Evolutionary conservation across 179 eudicot genomes (phyloP).

Genomic region (Actinidia arguta): DNA sequence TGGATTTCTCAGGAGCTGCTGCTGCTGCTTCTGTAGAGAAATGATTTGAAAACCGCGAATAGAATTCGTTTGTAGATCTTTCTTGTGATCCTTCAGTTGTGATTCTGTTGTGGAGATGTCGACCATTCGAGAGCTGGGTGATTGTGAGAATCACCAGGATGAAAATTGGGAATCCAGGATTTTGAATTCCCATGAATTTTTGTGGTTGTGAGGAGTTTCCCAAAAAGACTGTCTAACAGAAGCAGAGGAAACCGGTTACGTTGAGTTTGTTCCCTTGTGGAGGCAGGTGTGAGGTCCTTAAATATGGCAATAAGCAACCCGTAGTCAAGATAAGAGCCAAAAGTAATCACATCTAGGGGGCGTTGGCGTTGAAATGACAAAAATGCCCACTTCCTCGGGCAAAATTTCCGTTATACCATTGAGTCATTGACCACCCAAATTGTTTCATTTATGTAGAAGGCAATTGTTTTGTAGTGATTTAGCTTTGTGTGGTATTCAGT

Average conservation of each 20-base stretch:
- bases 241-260: constrained; percentile 9
- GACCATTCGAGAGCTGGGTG: constrained; percentile 41
- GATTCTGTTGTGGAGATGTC: constrained; percentile 28
- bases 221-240: neutral
- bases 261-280: constrained; percentile 23
- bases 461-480: too few relatives aligned
- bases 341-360: neutral
- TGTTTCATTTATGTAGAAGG: too few relatives aligned
- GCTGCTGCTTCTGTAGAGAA: constrained; percentile 22
- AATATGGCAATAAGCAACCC: constrained; percentile 17
- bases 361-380: constrained; percentile 26
- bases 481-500: too few relatives aligned
- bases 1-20: constrained; percentile 36
- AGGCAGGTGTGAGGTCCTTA: constrained; percentile 22
- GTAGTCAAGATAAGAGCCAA: constrained; percentile 14
- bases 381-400: too few relatives aligned
- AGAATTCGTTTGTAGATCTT: neutral
- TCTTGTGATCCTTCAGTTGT: constrained; percentile 3
- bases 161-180: constrained; percentile 31
- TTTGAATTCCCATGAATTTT: constrained; percentile 44
- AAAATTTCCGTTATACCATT: too few relatives aligned
- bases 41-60: constrained; percentile 33
- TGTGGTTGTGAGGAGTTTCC: neutral
- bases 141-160: constrained; percentile 38
- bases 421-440: too few relatives aligned